A percentile compares a stretch with the other conserved stretches of the same genome.
These are phyloP conservation scores for Tetracentron sinense DNA, from an alignment of 164 flowering plant species.

Conservation along the genomic window DNA sequence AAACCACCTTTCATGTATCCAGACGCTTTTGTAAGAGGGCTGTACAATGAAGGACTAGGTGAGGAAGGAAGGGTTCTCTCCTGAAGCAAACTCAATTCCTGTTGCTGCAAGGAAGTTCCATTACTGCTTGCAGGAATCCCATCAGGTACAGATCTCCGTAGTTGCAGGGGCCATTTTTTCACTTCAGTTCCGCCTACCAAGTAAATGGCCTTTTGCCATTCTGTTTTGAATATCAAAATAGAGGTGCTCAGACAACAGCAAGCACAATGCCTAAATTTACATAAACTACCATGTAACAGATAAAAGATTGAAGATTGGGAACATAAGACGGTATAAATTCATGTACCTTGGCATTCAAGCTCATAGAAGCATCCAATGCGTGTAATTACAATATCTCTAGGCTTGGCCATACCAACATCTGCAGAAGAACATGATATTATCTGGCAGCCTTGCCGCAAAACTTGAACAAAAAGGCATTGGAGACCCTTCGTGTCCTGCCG, in stretches of 20 bases:
- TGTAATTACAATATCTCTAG: conserved; percentile 87
- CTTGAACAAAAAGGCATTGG: conserved; percentile 83
- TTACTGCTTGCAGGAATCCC: conserved; percentile 68
- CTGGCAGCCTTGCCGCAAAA: conserved; percentile 90
- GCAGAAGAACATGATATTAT: conserved; percentile 67
- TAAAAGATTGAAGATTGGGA: conserved; percentile 3
- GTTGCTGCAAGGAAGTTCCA: conserved; percentile 76
- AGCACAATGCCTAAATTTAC: too few species aligned
- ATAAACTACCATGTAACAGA: too few species aligned
- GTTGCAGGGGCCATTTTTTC: conserved; percentile 90
- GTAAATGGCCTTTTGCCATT: conserved; percentile 97
- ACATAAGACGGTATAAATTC: not conserved
- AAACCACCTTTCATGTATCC: conserved; percentile 69
- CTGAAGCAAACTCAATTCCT: conserved; percentile 77
- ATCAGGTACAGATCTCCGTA: conserved; percentile 66
- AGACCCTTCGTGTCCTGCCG: conserved; percentile 97
- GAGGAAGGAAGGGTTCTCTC: conserved; percentile 81
- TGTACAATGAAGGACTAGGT: conserved; percentile 66
- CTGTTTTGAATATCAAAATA: conserved; percentile 35
- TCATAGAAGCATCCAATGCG: conserved; percentile 93
- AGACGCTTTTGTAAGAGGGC: conserved; percentile 66
- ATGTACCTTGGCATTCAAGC: conserved; percentile 89
- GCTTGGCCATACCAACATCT: conserved; percentile 53
- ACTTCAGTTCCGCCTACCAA: conserved; percentile 85
- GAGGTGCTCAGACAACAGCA: not conserved